These are phyloP conservation scores for Hirsutella thompsonii DNA, from an alignment of 2,329 filamentous ascomycete species.

Conservation along the genomic window DNA sequence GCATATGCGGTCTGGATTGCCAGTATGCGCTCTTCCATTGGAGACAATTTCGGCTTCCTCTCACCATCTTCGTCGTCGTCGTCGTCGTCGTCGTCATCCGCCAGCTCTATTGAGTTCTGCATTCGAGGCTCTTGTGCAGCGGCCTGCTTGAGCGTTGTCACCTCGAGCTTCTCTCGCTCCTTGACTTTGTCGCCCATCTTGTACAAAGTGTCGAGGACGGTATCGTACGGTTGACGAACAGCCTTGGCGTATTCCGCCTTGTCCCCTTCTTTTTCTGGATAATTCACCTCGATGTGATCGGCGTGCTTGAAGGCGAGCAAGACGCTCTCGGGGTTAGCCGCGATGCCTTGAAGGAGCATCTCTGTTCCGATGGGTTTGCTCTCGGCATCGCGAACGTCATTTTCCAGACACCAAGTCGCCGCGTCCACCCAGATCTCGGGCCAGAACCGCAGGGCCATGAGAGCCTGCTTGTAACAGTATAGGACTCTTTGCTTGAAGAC, in stretches of 20 bases:
- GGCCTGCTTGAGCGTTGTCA: slow-evolving; percentile 43
- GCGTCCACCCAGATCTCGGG: slow-evolving; percentile 94
- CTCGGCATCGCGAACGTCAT: slow-evolving; percentile 51
- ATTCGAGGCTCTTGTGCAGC: slow-evolving; percentile 23
- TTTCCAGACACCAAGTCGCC: slow-evolving; percentile 81
- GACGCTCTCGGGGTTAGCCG: slow-evolving; percentile 87
- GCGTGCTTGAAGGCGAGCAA: slow-evolving; percentile 81
- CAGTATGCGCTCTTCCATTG: slow-evolving; percentile 51
- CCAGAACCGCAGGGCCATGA: slow-evolving; percentile 90
- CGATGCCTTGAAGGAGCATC: slow-evolving; percentile 70
- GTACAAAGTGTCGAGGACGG: slow-evolving; percentile 77
- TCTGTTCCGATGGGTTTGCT: slow-evolving; percentile 50
- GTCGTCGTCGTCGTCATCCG: slow-evolving; percentile 38
- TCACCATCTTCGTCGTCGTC: slow-evolving; percentile 34
- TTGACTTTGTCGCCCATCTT: slow-evolving; percentile 65
- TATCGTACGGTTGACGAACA: slow-evolving; percentile 73
- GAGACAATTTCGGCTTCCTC: slow-evolving; percentile 30
- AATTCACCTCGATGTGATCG: slow-evolving; percentile 71
- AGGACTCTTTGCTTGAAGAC: slow-evolving; percentile 68
- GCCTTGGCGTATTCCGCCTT: slow-evolving; percentile 65
- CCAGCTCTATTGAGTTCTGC: slow-evolving; percentile 25
- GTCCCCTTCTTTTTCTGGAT: slow-evolving; percentile 65
- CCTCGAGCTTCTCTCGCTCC: slow-evolving; percentile 44
- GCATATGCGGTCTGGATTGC: slow-evolving; percentile 54
- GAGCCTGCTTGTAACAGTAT: slow-evolving; percentile 84